Conservation (phyloP, 2,329 filamentous ascomycete genomes). For the Ophiostoma tasmaniense region DNA sequence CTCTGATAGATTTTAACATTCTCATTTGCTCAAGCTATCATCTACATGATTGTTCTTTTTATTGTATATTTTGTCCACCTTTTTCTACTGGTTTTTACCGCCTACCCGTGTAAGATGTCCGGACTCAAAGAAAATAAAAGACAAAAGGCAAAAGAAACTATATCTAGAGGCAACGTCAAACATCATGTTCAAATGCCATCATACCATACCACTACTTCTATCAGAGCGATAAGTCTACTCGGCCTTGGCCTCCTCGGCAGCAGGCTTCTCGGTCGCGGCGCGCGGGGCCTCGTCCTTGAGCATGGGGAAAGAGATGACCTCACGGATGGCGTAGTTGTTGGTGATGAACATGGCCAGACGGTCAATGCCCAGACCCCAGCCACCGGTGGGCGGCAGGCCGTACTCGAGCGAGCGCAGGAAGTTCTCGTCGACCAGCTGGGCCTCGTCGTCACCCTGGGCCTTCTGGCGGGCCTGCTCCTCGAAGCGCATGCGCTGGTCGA, state of each 20-base stretch:
- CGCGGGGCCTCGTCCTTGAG: conserved; percentile 73
- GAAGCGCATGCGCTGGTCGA: conserved; percentile 84
- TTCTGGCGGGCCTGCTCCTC: conserved; percentile 96
- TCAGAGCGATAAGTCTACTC: conserved; percentile 14
- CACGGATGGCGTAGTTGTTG: conserved; percentile 91
- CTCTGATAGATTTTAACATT: neutral
- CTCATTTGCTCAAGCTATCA: neutral
- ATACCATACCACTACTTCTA: neutral
- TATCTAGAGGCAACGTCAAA: conserved; percentile 2
- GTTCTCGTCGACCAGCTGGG: conserved; percentile 90
- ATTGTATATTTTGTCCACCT: neutral
- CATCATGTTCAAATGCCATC: neutral
- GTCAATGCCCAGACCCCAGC: conserved; percentile 95
- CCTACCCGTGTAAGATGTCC: neutral
- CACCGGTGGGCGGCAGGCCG: conserved; percentile 76
- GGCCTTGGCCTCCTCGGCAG: conserved; percentile 28
- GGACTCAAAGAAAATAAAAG: neutral
- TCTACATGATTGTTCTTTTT: neutral
- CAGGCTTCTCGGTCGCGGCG: conserved; percentile 39
- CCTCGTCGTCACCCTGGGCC: conserved; percentile 93
- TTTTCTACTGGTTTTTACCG: neutral
- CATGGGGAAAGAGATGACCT: conserved; percentile 93
- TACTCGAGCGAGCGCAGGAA: conserved; percentile 80
- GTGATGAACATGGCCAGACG: conserved; percentile 57
- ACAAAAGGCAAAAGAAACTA: neutral